phyloP scores from a whole-genome alignment of 2,329 filamentous ascomycete species.

The Fusarium sp. region DNA sequence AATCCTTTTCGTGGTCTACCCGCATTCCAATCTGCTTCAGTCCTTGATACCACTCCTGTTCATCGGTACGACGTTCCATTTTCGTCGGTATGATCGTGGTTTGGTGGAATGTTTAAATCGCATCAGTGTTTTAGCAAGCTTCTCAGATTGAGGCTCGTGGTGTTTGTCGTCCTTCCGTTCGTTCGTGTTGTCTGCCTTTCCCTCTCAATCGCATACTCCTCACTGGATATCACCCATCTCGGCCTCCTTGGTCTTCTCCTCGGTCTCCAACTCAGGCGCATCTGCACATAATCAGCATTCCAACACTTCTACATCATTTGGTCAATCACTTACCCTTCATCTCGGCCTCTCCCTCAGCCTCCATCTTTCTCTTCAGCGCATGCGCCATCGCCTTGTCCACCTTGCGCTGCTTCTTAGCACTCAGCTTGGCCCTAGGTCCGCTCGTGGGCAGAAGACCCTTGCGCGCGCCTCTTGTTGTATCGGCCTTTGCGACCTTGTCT shows the following conservation, averaged over 20 bases:
- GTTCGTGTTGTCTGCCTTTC: neutral
- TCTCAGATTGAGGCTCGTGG: neutral
- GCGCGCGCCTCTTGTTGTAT: conserved; percentile 63
- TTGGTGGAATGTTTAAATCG: conserved; percentile 4
- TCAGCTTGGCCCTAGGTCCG: conserved; percentile 64
- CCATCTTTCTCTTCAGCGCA: conserved; percentile 65
- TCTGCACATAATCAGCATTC: conserved; percentile 28
- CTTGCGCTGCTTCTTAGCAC: conserved; percentile 69
- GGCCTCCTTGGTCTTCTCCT: conserved; percentile 44
- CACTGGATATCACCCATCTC: conserved; percentile 48
- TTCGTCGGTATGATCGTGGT: neutral
- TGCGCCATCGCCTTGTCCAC: conserved; percentile 66
- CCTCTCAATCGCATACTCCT: neutral
- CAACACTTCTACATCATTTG: neutral
- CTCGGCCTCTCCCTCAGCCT: conserved; percentile 62
- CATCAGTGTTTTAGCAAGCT: neutral
- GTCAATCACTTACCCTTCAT: conserved; percentile 59
- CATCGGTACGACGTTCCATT: neutral
- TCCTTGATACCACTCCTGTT: neutral
- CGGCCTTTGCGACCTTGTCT: conserved; percentile 57
- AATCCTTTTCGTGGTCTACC: neutral
- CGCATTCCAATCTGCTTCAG: neutral
- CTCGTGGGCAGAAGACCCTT: conserved; percentile 67
- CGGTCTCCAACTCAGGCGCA: conserved; percentile 41
- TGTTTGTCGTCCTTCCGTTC: neutral